These are phyloP conservation scores for Tricholoma sp. DNA, from an alignment of 768 basidiomycete species.

Conservation along the genomic window DNA sequence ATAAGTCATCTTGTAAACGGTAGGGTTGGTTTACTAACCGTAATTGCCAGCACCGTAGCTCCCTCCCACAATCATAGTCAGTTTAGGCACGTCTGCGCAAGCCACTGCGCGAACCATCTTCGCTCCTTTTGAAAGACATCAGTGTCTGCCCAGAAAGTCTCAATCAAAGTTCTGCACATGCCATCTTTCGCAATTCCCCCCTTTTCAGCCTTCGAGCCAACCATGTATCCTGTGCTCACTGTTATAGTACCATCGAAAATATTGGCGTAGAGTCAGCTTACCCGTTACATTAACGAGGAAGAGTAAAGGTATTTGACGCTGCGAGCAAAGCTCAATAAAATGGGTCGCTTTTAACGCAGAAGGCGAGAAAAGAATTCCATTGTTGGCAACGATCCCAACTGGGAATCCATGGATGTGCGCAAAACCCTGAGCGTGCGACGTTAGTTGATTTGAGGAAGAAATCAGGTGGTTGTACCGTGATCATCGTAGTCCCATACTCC, in stretches of 20 bases:
- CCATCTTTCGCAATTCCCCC: conserved; percentile 95
- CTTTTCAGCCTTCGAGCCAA: conserved; percentile 90
- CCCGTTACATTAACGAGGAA: conserved; percentile 97
- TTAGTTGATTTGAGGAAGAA: not conserved
- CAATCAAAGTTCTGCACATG: conserved; percentile 11
- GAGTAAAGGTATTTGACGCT: conserved; percentile 81
- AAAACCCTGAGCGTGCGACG: conserved; percentile 53
- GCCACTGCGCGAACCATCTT: conserved; percentile 97
- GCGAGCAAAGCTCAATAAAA: conserved; percentile 92
- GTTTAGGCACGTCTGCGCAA: conserved; percentile 90
- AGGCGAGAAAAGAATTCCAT: conserved; percentile 91
- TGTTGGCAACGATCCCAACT: conserved; percentile 92
- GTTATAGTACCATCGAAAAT: conserved; percentile 5
- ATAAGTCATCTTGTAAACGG: conserved; percentile 1
- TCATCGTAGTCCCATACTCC: conserved; percentile 87
- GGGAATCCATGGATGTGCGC: conserved; percentile 85
- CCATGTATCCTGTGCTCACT: conserved; percentile 71
- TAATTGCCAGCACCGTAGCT: conserved; percentile 96
- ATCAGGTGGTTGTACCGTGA: conserved; percentile 54
- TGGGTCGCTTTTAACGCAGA: conserved; percentile 93
- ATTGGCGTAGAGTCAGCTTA: conserved; percentile 12
- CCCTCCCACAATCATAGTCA: conserved; percentile 90
- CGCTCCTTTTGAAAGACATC: conserved; percentile 42
- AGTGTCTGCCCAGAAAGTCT: not conserved
- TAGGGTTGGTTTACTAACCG: conserved; percentile 39